Evolutionary conservation across 2,329 filamentous ascomycete genomes (phyloP), one percentile per base, ranked within the genome.

Genomic region (Ramularia endophylla): DNA sequence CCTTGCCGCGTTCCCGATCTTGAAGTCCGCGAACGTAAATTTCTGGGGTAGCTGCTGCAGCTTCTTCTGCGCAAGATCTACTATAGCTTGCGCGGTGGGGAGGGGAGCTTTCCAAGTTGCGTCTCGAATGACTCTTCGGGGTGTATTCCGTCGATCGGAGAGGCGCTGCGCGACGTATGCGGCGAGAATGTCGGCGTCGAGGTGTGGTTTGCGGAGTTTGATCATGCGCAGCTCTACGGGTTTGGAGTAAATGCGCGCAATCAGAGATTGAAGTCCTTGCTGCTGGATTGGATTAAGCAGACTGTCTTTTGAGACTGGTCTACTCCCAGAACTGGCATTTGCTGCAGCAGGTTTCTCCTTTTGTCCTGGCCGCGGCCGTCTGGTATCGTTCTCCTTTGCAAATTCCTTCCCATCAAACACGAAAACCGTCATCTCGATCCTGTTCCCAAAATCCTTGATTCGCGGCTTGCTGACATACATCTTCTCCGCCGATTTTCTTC

Each of bases 181-280:
- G n/a, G 57, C 46, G 7, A 61, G 47, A 27, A 61, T 56, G 17
- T 59, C 56, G 15, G 56, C 50, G 37, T 61, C 55, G 8, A 58
- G 47, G 17, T 60, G 57, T 17, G 57, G 57, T 8, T 48, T 51
- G 4, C 44, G 43, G 31, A 60, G 44, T 32, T 55, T 44, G 40
- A 51, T 50, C 41, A 61, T 37, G 32, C 55, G 47, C 38, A 61
- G 47, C 17, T 56, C 47, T 20, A 60, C 58, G 13, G 56, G 53
- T 46, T 60, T 60, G 48, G 44, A 41, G 48, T 61, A 61, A 15
- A 53, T 48, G 11, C 44, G 27, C n/a, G 40, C 40, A 5, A 53
- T 48, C 5, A 53, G 35, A 17, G 37, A 37, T 28, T 43, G 35
- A 20, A 53, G 31, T 1, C 46, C 46, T 3, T 34, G 33, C 33